Conservation (phyloP, 108 stramenopile genomes). For the Pseudonitzschia delicatissima region DNA sequence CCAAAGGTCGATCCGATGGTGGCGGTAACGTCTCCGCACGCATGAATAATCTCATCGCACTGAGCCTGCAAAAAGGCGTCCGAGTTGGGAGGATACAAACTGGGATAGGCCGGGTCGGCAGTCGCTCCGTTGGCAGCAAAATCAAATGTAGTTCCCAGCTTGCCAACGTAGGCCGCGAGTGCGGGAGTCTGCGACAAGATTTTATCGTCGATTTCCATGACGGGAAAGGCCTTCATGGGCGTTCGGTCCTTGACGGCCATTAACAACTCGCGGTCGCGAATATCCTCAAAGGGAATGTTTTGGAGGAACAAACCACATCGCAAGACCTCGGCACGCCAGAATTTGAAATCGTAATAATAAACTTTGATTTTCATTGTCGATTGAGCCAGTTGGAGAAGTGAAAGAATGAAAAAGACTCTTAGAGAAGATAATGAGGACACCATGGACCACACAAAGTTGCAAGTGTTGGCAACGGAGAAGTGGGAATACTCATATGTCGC, state of each 20-base stretch:
- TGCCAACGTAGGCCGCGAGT: conserved; percentile 6
- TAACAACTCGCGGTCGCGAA: neutral
- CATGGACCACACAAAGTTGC: too few species aligned
- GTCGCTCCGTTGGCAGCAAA: too few species aligned
- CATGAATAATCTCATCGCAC: conserved; percentile 15
- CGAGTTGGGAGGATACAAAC: neutral
- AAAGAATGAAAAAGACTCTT: too few species aligned
- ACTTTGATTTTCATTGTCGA: too few species aligned
- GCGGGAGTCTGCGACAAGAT: conserved; percentile 15
- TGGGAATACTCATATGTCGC: too few species aligned
- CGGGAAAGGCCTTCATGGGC: conserved; percentile 11
- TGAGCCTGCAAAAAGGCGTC: conserved; percentile 4
- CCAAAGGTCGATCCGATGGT: neutral
- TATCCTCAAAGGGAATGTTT: conserved; percentile 7
- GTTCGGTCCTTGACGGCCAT: neutral
- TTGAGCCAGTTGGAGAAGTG: too few species aligned
- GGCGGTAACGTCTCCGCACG: conserved; percentile 11
- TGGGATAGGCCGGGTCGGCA: neutral
- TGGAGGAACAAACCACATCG: conserved; percentile 10
- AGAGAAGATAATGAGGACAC: too few species aligned
- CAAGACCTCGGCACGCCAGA: conserved; percentile 11
- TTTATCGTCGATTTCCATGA: conserved; percentile 8
- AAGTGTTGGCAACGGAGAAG: too few species aligned
- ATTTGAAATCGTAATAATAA: conserved; percentile 6
- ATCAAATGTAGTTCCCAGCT: neutral